Percentiles rank a stretch among this genome's conserved stretches.
Conservation (phyloP, 2,329 filamentous ascomycete species). For the Apiospora arundinis region DNA sequence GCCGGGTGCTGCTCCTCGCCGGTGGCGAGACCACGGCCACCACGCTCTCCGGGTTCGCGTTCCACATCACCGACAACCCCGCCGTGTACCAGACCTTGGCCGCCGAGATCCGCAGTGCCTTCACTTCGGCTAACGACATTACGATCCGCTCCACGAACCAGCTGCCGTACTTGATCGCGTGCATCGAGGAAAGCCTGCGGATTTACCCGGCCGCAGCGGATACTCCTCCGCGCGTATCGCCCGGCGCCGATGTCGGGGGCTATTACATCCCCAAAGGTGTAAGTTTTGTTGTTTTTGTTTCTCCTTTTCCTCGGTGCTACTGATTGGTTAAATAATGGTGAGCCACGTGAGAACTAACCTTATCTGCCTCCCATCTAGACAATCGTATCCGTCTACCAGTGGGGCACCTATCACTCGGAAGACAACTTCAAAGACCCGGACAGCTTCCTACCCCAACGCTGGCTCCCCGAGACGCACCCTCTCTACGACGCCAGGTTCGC, state of each 20-base stretch:
- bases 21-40: constrained; percentile 25
- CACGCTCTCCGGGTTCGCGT: constrained; percentile 22
- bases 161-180: constrained; percentile 23
- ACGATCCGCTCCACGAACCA: constrained; percentile 8
- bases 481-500: constrained; percentile 25
- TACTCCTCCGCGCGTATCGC: constrained; percentile 19
- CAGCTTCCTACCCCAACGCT: constrained; percentile 29
- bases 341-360: background rate
- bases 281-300: background rate
- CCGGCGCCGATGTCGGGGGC: background rate
- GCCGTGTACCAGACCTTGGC: constrained; percentile 12
- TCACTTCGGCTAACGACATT: constrained; percentile 14
- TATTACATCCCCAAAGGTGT: constrained; percentile 18
- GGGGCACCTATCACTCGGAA: constrained; percentile 47
- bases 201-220: constrained; percentile 16
- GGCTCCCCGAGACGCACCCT: constrained; percentile 27
- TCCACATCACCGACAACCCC: constrained; percentile 15
- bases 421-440: constrained; percentile 51
- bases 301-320: too few species aligned
- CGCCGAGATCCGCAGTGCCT: constrained; percentile 18
- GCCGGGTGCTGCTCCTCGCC: constrained; percentile 18
- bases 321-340: too few species aligned
- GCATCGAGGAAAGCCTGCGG: constrained; percentile 22
- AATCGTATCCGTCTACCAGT: constrained; percentile 50
- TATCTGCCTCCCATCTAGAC: constrained; percentile 35